A percentile compares a stretch with the other conserved stretches of the same genome.
Conservation (phyloP, 345 rosid species). For the Iberis pinnata region DNA sequence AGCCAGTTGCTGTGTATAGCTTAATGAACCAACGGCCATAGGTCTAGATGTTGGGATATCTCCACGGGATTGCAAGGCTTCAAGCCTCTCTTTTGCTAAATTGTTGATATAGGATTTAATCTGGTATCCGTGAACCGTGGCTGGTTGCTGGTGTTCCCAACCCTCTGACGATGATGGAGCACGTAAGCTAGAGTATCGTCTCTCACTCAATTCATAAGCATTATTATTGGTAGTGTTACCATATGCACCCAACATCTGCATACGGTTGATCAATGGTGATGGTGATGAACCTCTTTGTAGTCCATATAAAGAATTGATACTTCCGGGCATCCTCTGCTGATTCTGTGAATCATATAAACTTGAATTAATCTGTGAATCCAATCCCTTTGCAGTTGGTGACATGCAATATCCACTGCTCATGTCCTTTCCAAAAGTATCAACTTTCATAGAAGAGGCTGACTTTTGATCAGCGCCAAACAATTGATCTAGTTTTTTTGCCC, state of each 20-base stretch:
- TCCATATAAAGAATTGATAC: conserved; percentile 53
- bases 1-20: conserved; percentile 48
- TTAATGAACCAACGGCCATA: conserved; percentile 42
- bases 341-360: conserved; percentile 47
- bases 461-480: conserved; percentile 49
- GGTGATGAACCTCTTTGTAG: conserved; percentile 50
- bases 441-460: conserved; percentile 36
- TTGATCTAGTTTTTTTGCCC: conserved; percentile 49
- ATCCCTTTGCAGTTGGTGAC: conserved; percentile 48
- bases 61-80: conserved; percentile 42
- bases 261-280: conserved; percentile 45
- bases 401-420: conserved; percentile 39
- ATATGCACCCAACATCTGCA: conserved; percentile 50
- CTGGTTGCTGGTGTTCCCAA: conserved; percentile 61
- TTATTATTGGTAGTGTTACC: conserved; percentile 38
- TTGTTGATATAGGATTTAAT: conserved; percentile 46
- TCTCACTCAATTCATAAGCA: conserved; percentile 54
- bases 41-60: conserved; percentile 47
- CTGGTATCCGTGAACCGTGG: conserved; percentile 72
- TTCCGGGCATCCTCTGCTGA: conserved; percentile 48
- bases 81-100: conserved; percentile 49
- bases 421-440: conserved; percentile 46
- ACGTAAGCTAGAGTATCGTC: conserved; percentile 66
- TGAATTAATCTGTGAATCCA: conserved; percentile 47
- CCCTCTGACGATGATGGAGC: conserved; percentile 53